Evolutionary conservation across 225 moss, liverwort and hornwort species (phyloP).

Genomic region (Lunularia cruciata): DNA sequence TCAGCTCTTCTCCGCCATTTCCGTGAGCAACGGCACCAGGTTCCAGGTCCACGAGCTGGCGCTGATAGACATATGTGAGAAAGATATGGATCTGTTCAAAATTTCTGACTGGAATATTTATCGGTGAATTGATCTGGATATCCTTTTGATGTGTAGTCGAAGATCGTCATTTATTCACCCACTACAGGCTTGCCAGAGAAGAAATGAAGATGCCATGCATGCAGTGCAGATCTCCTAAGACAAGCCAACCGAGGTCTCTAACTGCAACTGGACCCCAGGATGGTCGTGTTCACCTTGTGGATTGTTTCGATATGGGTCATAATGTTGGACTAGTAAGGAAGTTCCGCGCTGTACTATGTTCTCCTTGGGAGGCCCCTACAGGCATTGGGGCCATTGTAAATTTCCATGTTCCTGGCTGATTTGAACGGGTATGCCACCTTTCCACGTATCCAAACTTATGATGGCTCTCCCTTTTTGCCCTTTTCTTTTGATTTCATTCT

Average conservation of each 20-base stretch:
- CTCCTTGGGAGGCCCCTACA: constrained; percentile 9
- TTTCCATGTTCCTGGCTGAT: constrained; percentile 17
- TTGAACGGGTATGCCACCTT: constrained; percentile 13
- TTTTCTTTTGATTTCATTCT: not conserved
- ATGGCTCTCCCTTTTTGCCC: not conserved
- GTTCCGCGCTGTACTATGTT: constrained; percentile 19
- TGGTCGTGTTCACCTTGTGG: constrained; percentile 15
- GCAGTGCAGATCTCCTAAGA: constrained; percentile 6
- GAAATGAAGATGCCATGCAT: constrained; percentile 5
- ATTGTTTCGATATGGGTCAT: constrained; percentile 15
- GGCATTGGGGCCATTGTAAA: constrained; percentile 21
- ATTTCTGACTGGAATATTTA: not conserved
- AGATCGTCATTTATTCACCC: not conserved
- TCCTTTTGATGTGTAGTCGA: not conserved
- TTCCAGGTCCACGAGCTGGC: constrained; percentile 72
- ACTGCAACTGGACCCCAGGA: not conserved
- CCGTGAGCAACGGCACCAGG: constrained; percentile 90
- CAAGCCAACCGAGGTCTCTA: not conserved
- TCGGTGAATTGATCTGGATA: not conserved
- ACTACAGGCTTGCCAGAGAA: constrained; percentile 5
- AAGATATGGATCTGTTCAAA: constrained; percentile 2
- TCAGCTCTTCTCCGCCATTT: constrained; percentile 91
- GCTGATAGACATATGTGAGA: constrained; percentile 56
- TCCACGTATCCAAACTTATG: not conserved
- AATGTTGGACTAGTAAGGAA: constrained; percentile 11